A percentile compares a stretch with the other conserved stretches of the same genome.
phyloP scores from a whole-genome alignment of 495 filamentous ascomycete species.

The Hyaloscypha hepaticicola region DNA sequence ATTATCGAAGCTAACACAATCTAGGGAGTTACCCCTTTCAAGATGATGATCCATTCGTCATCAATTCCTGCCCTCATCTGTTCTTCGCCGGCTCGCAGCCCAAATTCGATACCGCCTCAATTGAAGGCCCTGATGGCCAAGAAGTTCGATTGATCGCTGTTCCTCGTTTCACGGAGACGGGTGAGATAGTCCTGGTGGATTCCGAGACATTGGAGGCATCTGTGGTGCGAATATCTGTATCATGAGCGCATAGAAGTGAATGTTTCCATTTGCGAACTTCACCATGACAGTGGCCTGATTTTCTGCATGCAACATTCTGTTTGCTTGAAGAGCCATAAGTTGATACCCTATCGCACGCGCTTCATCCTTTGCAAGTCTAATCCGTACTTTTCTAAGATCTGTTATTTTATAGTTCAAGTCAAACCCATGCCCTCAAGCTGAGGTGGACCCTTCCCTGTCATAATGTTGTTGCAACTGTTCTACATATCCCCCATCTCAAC shows the following conservation, averaged over 20 bases:
- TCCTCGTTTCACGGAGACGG: slow-evolving; percentile 77
- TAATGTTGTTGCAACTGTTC: too few relatives aligned
- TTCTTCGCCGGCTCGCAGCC: slow-evolving; percentile 90
- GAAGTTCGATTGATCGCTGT: slow-evolving; percentile 72
- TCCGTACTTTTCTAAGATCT: too few relatives aligned
- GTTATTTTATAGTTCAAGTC: too few relatives aligned
- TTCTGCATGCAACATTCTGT: too few relatives aligned
- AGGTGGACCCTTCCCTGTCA: too few relatives aligned
- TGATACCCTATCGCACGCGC: too few relatives aligned
- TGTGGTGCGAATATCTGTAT: slow-evolving; percentile 61
- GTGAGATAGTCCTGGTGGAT: slow-evolving; percentile 83
- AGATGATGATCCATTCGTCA: slow-evolving; percentile 82
- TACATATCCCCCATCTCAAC: too few relatives aligned
- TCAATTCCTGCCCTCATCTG: slow-evolving; percentile 80
- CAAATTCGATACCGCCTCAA: slow-evolving; percentile 71
- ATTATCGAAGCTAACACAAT: slow-evolving; percentile 19
- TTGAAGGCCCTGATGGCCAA: slow-evolving; percentile 60
- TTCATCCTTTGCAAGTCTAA: too few relatives aligned
- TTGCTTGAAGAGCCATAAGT: too few relatives aligned
- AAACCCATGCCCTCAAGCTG: too few relatives aligned
- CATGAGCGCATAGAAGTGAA: background rate
- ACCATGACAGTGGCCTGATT: too few relatives aligned
- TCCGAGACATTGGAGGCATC: slow-evolving; percentile 77
- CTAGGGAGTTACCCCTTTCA: slow-evolving; percentile 95
- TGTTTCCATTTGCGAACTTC: background rate